Base-by-base conservation (phyloP, 2,329 filamentous ascomycete genomes). In the Fusarium sp. region DNA sequence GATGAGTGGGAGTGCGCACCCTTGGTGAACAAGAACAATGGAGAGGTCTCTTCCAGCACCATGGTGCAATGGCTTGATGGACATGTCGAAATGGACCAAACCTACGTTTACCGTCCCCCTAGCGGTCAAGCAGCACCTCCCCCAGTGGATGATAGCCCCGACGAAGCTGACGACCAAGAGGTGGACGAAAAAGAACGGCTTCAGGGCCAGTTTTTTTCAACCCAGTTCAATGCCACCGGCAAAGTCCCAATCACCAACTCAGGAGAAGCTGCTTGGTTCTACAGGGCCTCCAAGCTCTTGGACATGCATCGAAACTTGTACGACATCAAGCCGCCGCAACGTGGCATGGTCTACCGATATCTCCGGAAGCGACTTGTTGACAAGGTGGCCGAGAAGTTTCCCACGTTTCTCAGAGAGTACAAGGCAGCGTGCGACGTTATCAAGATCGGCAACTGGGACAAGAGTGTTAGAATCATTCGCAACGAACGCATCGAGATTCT, bases 291-390 rank as follows among this genome's bases (percentile, higher is more conserved):
- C 14, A 69, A 63, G 4, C 24, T 70, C 3, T 55, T 81, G 14
- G 17, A 17, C 0, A 59, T 27, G 3, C 31, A 74, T 24, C 58
- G 84, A 0, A 87, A 95, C 73, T 80, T 96, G 17, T 93, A 89
- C 81, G 84, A 87, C 0, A 88, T 96, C 12, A 85, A 87, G 0
- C 75, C 81, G 0, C 79, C 82, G 4, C 80, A 87, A 20, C 90
- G 94, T 7, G 91, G 91, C 0, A 84, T 86, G 0, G 84, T 96
- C 0, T 97, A 95, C 80, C 87, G 89, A 49, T 84, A 89, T 64
- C 87, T 96, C 64, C 89, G 92, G 73, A 81, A 85, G 2, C 80
- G 84, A 60, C 80, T 90, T 2, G 87, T 94, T 62, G 80, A 81
- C 2, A 78, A 81, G 1, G 81, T 91, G 2, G 76, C 83, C 2